Evolutionary conservation across 345 rosid genomes (phyloP).

Genomic region (Populus alba): DNA sequence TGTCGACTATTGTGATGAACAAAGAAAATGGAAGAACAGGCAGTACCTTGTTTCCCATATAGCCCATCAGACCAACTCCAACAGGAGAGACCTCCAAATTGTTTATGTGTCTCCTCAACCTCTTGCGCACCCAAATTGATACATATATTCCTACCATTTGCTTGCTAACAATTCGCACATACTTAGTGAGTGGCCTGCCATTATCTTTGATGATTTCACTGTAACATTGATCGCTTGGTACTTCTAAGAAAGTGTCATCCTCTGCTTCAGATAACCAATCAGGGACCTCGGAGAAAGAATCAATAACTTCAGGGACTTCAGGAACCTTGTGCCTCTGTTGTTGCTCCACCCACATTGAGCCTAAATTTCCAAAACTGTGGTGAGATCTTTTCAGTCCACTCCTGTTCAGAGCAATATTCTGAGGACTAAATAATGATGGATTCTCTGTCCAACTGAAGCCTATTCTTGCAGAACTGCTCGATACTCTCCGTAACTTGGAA

Average conservation of each 20-base stretch:
- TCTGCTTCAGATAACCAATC: conserved; percentile 53
- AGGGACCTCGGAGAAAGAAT: conserved; percentile 32
- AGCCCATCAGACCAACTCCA: conserved; percentile 99
- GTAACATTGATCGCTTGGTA: conserved; percentile 24
- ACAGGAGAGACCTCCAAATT: conserved; percentile 90
- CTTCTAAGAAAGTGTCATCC: conserved; percentile 40
- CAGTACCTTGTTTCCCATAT: conserved; percentile 97
- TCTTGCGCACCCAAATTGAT: conserved; percentile 85
- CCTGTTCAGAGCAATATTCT: conserved; percentile 29
- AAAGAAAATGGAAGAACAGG: conserved; percentile 6
- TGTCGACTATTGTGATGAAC: neutral
- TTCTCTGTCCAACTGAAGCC: conserved; percentile 48
- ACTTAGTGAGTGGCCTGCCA: conserved; percentile 39
- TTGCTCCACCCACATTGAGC: conserved; percentile 41
- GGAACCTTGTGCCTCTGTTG: conserved; percentile 30
- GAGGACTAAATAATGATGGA: conserved; percentile 33
- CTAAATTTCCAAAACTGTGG: conserved; percentile 62
- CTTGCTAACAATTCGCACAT: conserved; percentile 87
- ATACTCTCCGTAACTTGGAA: conserved; percentile 61
- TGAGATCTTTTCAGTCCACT: conserved; percentile 60
- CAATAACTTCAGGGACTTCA: conserved; percentile 37
- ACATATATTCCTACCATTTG: conserved; percentile 98
- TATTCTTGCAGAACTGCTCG: conserved; percentile 68
- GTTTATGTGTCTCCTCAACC: conserved; percentile 83
- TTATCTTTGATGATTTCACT: conserved; percentile 16